Evolutionary conservation across 768 basidiomycete genomes (phyloP).

Genomic region (Flagelloscypha sp.): DNA sequence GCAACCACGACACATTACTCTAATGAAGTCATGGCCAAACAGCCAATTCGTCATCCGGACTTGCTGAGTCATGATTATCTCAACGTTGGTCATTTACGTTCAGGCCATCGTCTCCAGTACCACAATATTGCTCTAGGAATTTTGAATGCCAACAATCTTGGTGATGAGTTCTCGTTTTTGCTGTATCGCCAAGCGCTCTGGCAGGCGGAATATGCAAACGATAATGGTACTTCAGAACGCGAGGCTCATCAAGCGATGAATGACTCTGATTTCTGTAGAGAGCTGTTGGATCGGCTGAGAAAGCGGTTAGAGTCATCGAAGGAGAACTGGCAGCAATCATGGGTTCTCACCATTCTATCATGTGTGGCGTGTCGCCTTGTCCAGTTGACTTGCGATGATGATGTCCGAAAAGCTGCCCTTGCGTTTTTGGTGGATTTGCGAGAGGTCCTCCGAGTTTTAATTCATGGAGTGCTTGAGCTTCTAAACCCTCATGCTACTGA

Average conservation of each 20-base stretch:
- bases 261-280: slow-evolving; percentile 24
- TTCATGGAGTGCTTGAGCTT: too few species aligned
- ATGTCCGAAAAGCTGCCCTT: too few species aligned
- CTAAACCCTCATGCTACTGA: too few species aligned
- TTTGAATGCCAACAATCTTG: slow-evolving; percentile 7
- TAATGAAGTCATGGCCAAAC: neutral
- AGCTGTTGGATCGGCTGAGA: slow-evolving; percentile 28
- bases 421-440: too few species aligned
- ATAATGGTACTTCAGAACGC: too few species aligned
- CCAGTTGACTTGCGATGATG: too few species aligned
- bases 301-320: slow-evolving; percentile 25
- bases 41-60: neutral
- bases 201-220: slow-evolving; percentile 5
- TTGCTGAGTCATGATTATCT: neutral
- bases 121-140: neutral
- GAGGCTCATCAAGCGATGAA: slow-evolving; percentile 34
- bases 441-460: too few species aligned
- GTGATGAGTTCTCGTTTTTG: slow-evolving; percentile 10
- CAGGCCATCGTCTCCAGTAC: neutral
- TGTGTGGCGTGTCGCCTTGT: too few species aligned
- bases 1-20: neutral
- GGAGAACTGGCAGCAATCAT: too few species aligned
- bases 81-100: neutral
- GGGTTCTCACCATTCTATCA: too few species aligned
- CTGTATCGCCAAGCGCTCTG: slow-evolving; percentile 16